Evolutionary conservation across 352 stramenopile genomes (phyloP).

Genomic region (Stephanocyclus meneghinianus): DNA sequence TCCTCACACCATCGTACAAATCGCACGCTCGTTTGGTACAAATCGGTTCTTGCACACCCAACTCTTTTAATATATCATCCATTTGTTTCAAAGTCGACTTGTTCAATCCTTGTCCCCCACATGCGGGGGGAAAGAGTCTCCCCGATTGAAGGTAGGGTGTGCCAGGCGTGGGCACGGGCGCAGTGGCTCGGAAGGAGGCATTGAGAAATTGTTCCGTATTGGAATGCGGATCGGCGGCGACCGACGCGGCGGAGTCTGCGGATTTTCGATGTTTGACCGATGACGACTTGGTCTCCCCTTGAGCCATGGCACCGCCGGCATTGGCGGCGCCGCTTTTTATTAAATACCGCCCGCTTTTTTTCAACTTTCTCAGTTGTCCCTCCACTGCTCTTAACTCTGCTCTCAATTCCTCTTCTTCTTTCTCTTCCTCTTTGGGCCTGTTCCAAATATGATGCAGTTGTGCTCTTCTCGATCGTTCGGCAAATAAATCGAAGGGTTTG

Average conservation of each 20-base stretch:
- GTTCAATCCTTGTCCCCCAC: conserved; percentile 63
- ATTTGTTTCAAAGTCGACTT: conserved; percentile 79
- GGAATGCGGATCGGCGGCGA: conserved; percentile 11
- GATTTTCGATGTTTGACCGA: background rate
- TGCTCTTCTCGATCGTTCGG: conserved; percentile 73
- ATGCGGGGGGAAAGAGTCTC: conserved; percentile 62
- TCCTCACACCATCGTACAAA: conserved; percentile 81
- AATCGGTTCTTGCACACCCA: conserved; percentile 67
- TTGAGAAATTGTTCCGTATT: conserved; percentile 10
- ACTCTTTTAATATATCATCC: conserved; percentile 72
- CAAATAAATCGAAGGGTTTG: conserved; percentile 77
- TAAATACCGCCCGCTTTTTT: conserved; percentile 76
- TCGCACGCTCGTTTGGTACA: conserved; percentile 81
- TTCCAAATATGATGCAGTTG: conserved; percentile 81
- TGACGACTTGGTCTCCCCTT: background rate
- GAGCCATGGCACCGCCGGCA: background rate
- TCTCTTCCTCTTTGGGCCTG: conserved; percentile 81
- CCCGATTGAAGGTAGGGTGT: conserved; percentile 81
- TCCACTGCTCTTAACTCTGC: conserved; percentile 84
- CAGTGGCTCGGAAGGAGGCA: conserved; percentile 50
- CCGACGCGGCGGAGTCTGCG: background rate
- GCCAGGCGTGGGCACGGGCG: conserved; percentile 64
- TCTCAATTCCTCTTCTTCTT: conserved; percentile 71
- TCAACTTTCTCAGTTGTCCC: conserved; percentile 82
- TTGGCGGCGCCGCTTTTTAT: conserved; percentile 6